These are phyloP conservation scores for Kazachstania kunashirensis DNA, from an alignment of 805 yeast genomes.

Conservation along the genomic window DNA sequence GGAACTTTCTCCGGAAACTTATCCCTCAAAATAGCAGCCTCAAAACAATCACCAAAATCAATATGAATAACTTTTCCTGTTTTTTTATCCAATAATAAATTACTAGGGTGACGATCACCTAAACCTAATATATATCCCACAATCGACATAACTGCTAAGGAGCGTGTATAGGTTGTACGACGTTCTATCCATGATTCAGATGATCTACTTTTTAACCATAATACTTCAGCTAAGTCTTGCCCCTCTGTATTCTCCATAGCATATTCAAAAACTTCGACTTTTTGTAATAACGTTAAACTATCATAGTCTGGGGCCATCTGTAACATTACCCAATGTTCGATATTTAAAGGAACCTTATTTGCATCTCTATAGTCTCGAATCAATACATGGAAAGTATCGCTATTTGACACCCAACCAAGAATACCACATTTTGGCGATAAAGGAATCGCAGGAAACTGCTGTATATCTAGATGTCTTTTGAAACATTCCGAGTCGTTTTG, in stretches of 20 bases:
- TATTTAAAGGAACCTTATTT: constrained; percentile 76
- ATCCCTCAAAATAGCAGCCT: constrained; percentile 92
- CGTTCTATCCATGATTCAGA: constrained; percentile 98
- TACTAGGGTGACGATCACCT: constrained; percentile 97
- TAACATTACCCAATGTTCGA: constrained; percentile 90
- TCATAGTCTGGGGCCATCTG: constrained; percentile 98
- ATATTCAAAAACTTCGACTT: constrained; percentile 93
- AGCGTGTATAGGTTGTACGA: constrained; percentile 90
- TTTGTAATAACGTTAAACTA: constrained; percentile 74
- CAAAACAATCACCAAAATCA: constrained; percentile 98
- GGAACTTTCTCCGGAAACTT: constrained; percentile 98
- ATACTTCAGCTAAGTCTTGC: constrained; percentile 86
- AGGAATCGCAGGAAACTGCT: constrained; percentile 88
- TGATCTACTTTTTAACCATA: constrained; percentile 92
- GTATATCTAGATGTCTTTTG: constrained; percentile 89
- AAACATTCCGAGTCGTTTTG: constrained; percentile 90
- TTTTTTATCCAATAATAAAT: constrained; percentile 84
- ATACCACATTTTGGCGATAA: constrained; percentile 94
- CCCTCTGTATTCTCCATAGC: constrained; percentile 94
- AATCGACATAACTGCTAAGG: constrained; percentile 98
- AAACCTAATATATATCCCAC: constrained; percentile 93
- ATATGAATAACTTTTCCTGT: constrained; percentile 96
- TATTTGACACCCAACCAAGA: constrained; percentile 94
- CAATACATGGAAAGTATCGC: constrained; percentile 91
- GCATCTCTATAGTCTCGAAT: constrained; percentile 90